phyloP scores from a whole-genome alignment of 2,329 filamentous ascomycete genomes.

The Exophiala sp. region DNA sequence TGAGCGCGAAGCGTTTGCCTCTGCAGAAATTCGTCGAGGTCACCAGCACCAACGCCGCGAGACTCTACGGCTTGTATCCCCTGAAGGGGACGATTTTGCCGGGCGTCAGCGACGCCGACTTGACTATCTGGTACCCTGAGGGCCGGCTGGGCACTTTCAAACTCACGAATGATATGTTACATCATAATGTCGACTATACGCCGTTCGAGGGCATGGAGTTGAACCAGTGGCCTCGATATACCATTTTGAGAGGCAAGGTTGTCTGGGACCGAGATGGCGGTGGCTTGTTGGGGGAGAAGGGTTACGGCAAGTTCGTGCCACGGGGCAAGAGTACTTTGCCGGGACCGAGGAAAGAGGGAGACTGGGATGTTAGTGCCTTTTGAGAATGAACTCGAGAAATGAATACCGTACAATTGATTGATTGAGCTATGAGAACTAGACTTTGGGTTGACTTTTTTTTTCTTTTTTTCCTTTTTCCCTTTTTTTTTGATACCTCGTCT shows the following conservation, averaged over 20 bases:
- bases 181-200: constrained; percentile 59
- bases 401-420: not conserved
- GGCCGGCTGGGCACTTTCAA: constrained; percentile 39
- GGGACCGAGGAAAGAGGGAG: constrained; percentile 32
- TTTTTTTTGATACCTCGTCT: not conserved
- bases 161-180: constrained; percentile 50
- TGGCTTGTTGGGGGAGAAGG: constrained; percentile 46
- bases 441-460: too few relatives aligned
- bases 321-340: constrained; percentile 37
- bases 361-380: constrained; percentile 28
- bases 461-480: too few relatives aligned
- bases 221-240: constrained; percentile 57
- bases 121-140: constrained; percentile 53
- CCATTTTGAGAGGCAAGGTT: constrained; percentile 52
- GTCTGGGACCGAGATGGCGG: constrained; percentile 50
- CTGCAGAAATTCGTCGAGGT: constrained; percentile 51
- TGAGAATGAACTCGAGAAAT: not conserved
- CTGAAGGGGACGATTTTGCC: constrained; percentile 48
- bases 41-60: constrained; percentile 51
- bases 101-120: constrained; percentile 50
- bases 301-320: constrained; percentile 47
- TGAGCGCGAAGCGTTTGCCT: constrained; percentile 39
- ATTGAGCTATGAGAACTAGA: too few relatives aligned
- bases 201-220: constrained; percentile 55
- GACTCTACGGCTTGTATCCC: constrained; percentile 52